Percentiles rank a stretch among this genome's conserved stretches.
These are phyloP conservation scores for Ottelia alismoides DNA, from an alignment of 106 monocot species.

Conservation along the genomic window DNA sequence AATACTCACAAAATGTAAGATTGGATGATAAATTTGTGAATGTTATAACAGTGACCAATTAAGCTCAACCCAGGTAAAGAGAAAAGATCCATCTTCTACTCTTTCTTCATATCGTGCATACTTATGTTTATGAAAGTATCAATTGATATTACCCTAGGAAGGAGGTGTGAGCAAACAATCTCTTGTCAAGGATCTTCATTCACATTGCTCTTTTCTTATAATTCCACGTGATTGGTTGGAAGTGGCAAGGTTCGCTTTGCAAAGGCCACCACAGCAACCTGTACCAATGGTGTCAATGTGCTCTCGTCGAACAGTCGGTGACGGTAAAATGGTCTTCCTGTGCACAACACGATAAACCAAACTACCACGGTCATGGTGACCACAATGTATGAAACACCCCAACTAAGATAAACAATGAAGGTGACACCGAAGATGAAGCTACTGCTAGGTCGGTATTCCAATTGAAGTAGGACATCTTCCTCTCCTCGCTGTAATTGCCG, in stretches of 20 bases:
- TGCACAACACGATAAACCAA: conserved; percentile 21
- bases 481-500: conserved; percentile 30
- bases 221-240: conserved; percentile 17
- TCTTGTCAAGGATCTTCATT: conserved; percentile 16
- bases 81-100: no score
- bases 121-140: no score
- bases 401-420: conserved; percentile 34
- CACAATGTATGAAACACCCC: conserved; percentile 26
- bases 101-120: no score
- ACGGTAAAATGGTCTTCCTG: conserved; percentile 39
- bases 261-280: conserved; percentile 30
- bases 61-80: not conserved
- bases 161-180: conserved; percentile 30
- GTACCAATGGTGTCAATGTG: conserved; percentile 39
- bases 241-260: conserved; percentile 25
- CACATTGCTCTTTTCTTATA: conserved; percentile 27
- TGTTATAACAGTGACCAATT: not conserved
- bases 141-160: conserved; percentile 34
- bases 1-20: not conserved
- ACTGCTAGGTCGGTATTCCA: conserved; percentile 41
- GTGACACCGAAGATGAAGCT: conserved; percentile 48
- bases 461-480: conserved; percentile 80
- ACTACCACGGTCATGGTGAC: conserved; percentile 24
- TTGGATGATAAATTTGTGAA: not conserved
- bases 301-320: conserved; percentile 33